These are phyloP conservation scores for Bruguiera hainesii DNA, from an alignment of 441 rosid genomes.

Conservation along the genomic window DNA sequence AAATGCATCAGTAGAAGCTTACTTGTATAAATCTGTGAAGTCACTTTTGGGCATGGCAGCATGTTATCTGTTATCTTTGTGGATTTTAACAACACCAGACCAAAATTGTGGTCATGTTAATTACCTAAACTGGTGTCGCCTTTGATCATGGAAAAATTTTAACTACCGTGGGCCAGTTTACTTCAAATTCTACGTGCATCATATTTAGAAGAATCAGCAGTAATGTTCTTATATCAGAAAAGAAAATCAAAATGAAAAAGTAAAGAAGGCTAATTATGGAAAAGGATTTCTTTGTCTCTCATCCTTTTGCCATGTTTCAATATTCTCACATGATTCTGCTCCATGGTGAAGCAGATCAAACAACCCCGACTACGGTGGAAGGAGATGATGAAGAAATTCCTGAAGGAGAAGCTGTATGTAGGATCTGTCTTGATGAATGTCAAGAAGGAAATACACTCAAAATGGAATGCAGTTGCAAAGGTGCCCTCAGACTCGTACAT, in stretches of 20 bases:
- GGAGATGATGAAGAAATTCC: slow-evolving; percentile 82
- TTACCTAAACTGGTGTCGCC: neutral
- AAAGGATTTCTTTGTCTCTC: neutral
- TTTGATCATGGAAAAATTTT: neutral
- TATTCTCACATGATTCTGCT: slow-evolving; percentile 11
- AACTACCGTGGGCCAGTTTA: neutral
- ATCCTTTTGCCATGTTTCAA: neutral
- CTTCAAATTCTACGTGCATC: neutral
- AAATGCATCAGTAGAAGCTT: too few relatives aligned
- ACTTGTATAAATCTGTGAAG: too few relatives aligned
- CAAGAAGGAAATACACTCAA: slow-evolving; percentile 83
- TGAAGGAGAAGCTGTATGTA: slow-evolving; percentile 88
- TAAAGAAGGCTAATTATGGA: neutral
- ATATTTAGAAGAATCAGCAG: neutral
- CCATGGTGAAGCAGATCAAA: slow-evolving; percentile 49
- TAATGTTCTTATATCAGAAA: neutral
- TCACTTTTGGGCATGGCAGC: too few relatives aligned
- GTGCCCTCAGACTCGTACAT: slow-evolving; percentile 80
- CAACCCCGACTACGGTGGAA: slow-evolving; percentile 44
- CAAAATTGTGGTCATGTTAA: neutral
- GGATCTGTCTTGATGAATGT: slow-evolving; percentile 81
- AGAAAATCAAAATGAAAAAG: neutral
- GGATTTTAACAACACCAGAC: neutral
- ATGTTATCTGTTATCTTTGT: neutral
- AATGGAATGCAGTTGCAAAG: slow-evolving; percentile 98